These are phyloP conservation scores for Populus ilicifolia DNA, from an alignment of 345 rosid genomes.

Conservation along the genomic window DNA sequence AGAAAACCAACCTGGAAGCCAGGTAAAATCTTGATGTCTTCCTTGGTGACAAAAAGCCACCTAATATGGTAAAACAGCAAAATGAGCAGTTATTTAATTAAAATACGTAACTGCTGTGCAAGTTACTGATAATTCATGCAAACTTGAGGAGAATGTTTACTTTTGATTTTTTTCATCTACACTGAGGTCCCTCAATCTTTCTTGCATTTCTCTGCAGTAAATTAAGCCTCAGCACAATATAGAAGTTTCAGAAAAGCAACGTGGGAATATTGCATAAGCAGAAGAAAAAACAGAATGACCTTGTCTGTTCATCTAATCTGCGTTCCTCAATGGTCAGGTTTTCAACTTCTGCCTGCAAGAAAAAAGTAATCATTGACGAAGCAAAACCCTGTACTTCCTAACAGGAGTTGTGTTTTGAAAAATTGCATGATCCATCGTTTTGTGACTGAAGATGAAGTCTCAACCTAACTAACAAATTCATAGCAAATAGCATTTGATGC, in stretches of 20 bases:
- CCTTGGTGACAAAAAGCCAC: constrained; percentile 96
- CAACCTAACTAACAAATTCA: background rate
- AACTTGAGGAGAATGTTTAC: constrained; percentile 35
- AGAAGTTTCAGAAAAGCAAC: constrained; percentile 7
- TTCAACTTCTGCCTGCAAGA: constrained; percentile 70
- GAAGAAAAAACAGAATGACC: constrained; percentile 31
- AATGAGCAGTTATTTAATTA: constrained; percentile 10
- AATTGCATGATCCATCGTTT: constrained; percentile 6
- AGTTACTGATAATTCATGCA: constrained; percentile 2
- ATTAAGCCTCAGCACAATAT: constrained; percentile 28
- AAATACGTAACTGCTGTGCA: background rate
- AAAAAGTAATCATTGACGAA: background rate
- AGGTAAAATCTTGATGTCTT: constrained; percentile 85
- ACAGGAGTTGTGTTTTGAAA: background rate
- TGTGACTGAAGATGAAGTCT: background rate
- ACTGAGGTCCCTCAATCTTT: constrained; percentile 72
- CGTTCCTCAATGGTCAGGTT: constrained; percentile 64
- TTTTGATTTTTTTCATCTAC: constrained; percentile 83
- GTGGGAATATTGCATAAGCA: constrained; percentile 10
- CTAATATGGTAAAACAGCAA: constrained; percentile 39
- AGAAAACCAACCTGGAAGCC: constrained; percentile 70
- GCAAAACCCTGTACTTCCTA: background rate
- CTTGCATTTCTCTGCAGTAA: constrained; percentile 79
- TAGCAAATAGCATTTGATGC: background rate
- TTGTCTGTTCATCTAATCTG: constrained; percentile 57